phyloP scores from a whole-genome alignment of 2,329 filamentous ascomycete genomes.

The Tothia fuscella region DNA sequence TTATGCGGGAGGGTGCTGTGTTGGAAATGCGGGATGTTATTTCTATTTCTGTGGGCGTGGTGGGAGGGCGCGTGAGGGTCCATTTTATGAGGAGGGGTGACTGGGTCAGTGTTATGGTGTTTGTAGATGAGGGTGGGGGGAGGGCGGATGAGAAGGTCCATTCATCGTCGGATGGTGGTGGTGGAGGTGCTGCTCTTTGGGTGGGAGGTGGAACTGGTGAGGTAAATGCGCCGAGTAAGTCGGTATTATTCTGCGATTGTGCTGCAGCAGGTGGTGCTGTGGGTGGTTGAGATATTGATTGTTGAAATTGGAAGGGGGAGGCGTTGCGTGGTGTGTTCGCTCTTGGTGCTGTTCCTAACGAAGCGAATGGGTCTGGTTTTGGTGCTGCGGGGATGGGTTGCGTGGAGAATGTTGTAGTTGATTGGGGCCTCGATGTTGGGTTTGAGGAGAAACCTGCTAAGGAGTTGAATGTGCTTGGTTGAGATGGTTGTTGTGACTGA shows the following conservation, averaged over 20 bases:
- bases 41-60: constrained; percentile 46
- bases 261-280: constrained; percentile 18
- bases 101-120: constrained; percentile 57
- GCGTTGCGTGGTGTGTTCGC: constrained; percentile 34
- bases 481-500: background rate
- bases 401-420: constrained; percentile 21
- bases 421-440: constrained; percentile 13
- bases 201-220: constrained; percentile 13
- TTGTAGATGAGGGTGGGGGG: constrained; percentile 48
- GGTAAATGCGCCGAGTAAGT: constrained; percentile 17
- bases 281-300: constrained; percentile 27
- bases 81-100: constrained; percentile 63
- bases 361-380: constrained; percentile 49
- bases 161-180: constrained; percentile 63
- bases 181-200: constrained; percentile 16
- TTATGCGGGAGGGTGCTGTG: constrained; percentile 55
- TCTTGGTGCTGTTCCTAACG: constrained; percentile 36
- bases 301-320: constrained; percentile 38
- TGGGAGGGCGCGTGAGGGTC: constrained; percentile 48
- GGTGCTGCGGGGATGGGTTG: constrained; percentile 24
- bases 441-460: constrained; percentile 1
- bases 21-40: constrained; percentile 79
- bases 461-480: constrained; percentile 5
- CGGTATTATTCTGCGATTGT: constrained; percentile 16
- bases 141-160: constrained; percentile 88